Percentiles rank a stretch among this genome's conserved stretches.
phyloP scores from a whole-genome alignment of 768 basidiomycete genomes.

The Auriscalpium orientale region DNA sequence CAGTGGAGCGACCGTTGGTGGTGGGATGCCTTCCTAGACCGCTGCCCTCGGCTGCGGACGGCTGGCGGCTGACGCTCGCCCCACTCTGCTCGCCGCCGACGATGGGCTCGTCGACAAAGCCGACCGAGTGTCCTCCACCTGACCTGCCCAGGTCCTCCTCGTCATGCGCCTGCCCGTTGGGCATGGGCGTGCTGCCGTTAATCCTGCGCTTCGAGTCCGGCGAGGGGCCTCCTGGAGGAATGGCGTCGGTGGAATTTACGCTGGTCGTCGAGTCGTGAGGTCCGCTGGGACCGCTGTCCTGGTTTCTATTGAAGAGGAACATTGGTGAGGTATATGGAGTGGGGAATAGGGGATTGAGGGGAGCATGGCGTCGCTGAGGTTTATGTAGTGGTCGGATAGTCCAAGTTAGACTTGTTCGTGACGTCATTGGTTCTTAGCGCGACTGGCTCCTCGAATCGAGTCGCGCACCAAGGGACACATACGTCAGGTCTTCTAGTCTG shows the following conservation, averaged over 20 bases:
- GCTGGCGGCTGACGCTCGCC: neutral
- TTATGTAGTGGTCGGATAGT: neutral
- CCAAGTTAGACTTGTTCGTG: neutral
- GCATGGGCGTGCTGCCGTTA: neutral
- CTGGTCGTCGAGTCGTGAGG: neutral
- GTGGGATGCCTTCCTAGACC: neutral
- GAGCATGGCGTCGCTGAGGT: neutral
- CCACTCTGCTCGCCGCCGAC: neutral
- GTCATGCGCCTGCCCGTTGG: neutral
- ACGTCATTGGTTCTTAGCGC: neutral
- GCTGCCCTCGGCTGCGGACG: neutral
- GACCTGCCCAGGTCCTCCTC: no score
- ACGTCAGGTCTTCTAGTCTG: no score
- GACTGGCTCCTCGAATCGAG: no score
- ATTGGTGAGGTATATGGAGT: neutral
- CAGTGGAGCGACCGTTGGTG: neutral
- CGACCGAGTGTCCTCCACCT: neutral
- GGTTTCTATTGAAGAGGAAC: neutral
- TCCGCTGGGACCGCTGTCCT: neutral
- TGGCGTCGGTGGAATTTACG: neutral
- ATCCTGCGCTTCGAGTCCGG: neutral
- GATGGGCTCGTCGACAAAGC: neutral
- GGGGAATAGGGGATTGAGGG: neutral
- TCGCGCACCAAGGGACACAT: no score
- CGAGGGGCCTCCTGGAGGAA: neutral